Conservation (phyloP, 1,284 basidiomycete species). For the Golubevia sp. region DNA sequence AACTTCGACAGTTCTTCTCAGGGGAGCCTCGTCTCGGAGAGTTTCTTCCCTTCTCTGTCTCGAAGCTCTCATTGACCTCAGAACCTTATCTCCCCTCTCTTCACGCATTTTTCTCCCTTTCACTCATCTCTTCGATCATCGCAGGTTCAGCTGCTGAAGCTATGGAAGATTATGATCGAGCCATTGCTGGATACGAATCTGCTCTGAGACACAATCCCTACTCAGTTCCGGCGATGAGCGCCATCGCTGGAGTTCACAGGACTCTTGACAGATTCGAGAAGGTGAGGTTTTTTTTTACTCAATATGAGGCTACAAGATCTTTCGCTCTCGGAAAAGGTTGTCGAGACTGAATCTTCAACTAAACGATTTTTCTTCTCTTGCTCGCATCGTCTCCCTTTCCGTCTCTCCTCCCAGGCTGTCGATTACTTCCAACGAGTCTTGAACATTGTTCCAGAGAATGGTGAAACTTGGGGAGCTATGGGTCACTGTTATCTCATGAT, state of each 20-base stretch:
- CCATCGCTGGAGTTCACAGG: conserved; percentile 54
- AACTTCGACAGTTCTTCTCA: too few relatives aligned
- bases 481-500: conserved; percentile 99
- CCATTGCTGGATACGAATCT: conserved; percentile 51
- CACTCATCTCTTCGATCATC: background rate
- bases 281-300: background rate
- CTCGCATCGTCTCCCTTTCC: conserved; percentile 1
- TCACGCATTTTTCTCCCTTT: background rate
- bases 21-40: background rate
- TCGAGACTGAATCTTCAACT: too few relatives aligned
- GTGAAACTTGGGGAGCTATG: conserved; percentile 60
- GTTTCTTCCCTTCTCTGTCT: background rate
- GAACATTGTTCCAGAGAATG: conserved; percentile 66
- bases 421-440: conserved; percentile 93
- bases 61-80: background rate
- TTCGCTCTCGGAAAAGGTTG: too few relatives aligned
- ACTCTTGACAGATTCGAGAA: conserved; percentile 53
- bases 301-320: too few relatives aligned
- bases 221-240: conserved; percentile 52
- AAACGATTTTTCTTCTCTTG: too few relatives aligned
- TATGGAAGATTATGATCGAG: conserved; percentile 56
- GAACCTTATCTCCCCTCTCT: background rate
- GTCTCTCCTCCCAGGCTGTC: conserved; percentile 70
- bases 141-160: conserved; percentile 45
- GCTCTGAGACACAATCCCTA: conserved; percentile 56